Evolutionary conservation across 495 filamentous ascomycete genomes (phyloP).

Genomic region (Penicillium steckii): DNA sequence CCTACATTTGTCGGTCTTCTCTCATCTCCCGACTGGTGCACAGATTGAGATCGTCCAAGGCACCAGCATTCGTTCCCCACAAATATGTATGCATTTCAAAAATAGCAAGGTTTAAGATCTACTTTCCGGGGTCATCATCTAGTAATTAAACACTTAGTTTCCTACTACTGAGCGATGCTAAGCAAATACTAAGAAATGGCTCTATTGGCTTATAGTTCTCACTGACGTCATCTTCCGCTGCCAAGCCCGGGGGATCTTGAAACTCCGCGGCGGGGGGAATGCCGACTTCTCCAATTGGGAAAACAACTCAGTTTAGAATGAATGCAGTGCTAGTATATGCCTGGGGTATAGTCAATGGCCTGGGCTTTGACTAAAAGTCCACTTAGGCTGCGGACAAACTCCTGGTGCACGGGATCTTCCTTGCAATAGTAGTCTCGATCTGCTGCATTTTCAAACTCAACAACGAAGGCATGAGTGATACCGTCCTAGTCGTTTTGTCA

Average conservation of each 20-base stretch:
- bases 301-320: too few species aligned
- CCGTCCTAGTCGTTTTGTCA: slow-evolving; percentile 16
- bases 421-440: slow-evolving; percentile 46
- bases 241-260: neutral
- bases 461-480: slow-evolving; percentile 46
- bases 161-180: neutral
- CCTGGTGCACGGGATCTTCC: slow-evolving; percentile 38
- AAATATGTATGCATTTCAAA: neutral
- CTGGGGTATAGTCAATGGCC: slow-evolving; percentile 39
- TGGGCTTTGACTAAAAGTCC: slow-evolving; percentile 40
- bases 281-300: too few species aligned
- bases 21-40: neutral
- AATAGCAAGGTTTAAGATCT: neutral
- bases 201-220: neutral
- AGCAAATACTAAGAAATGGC: neutral
- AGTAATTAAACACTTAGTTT: too few species aligned
- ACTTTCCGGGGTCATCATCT: neutral
- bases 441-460: slow-evolving; percentile 35
- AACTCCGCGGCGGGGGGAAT: too few species aligned
- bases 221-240: neutral
- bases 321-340: slow-evolving; percentile 17
- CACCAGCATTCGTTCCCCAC: neutral
- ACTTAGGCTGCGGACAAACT: slow-evolving; percentile 31
- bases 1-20: neutral
- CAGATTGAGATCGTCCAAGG: neutral